Evolutionary conservation across 495 filamentous ascomycete genomes (phyloP), one percentile per base, ranked within the genome.

Genomic region (Xylaria curta): DNA sequence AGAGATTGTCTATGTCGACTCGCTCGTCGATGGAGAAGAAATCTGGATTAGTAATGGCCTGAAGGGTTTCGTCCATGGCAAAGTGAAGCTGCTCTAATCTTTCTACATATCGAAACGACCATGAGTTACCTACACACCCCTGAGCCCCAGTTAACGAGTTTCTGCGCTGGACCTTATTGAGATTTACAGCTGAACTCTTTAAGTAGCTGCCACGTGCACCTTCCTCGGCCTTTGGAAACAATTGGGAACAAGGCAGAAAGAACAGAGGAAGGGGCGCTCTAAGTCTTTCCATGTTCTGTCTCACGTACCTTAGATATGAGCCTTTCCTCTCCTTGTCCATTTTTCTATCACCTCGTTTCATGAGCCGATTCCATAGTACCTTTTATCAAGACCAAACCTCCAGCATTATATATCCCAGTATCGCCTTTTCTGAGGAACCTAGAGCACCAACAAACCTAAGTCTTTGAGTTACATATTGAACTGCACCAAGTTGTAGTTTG

Each of bases 41-140:
- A 91, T 93, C 72, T 94, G 92, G 90, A 81, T 97, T 70, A 96
- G 93, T 75, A 97, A 94, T 79, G 93, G 91, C 0, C 92, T 92
- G n/a, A 85, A 91, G 72, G 94, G 94, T 0, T 97, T 95, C 75
- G 85, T 90, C 19, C 80, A 74, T 68, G 83, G 81, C 15, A 81
- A 21, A 70, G 56, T 79, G 33, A 79, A 68, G 26, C n/a, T 79
- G 1, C 0, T 8, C 28, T 70, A 13, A 31, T 17, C 17, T 40
- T 60, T 21, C 21, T 13, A 60, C 33, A 12, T n/a, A 8, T 8
- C 8, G 36, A 38, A 38, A 38, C 36, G 8, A 8, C 33, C 33
- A 2, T 7, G 6, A 7, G 33, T 36, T 2, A 36, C 33, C 33
- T 36, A 36, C 4, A 33, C 31, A 36, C 33, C 33, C 33, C 33